Conservation (phyloP, 108 stramenopile species). For the Cylindrotheca fusiformis region DNA sequence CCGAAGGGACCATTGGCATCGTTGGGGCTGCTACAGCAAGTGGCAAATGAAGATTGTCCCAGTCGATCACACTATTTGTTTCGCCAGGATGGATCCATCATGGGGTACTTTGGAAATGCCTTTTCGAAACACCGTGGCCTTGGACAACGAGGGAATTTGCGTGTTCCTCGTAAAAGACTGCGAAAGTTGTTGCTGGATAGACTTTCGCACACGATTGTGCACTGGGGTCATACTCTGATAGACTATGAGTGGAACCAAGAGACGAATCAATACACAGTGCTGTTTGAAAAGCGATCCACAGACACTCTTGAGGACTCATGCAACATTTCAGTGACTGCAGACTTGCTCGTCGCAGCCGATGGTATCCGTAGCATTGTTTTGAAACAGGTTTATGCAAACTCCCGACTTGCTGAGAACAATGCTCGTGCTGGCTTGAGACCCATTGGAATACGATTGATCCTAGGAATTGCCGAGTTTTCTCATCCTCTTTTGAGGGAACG, state of each 20-base stretch:
- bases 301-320: neutral
- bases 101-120: slow-evolving; percentile 86
- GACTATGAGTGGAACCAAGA: slow-evolving; percentile 19
- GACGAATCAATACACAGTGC: slow-evolving; percentile 7
- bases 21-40: slow-evolving; percentile 65
- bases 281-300: slow-evolving; percentile 2
- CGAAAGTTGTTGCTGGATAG: slow-evolving; percentile 50
- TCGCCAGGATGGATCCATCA: slow-evolving; percentile 10
- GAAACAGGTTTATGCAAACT: slow-evolving; percentile 19
- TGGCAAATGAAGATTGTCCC: slow-evolving; percentile 73
- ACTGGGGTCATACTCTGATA: slow-evolving; percentile 32
- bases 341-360: slow-evolving; percentile 82
- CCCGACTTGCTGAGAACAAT: neutral
- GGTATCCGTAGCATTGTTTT: slow-evolving; percentile 75
- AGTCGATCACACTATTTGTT: slow-evolving; percentile 57
- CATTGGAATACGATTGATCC: slow-evolving; percentile 67
- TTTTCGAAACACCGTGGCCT: slow-evolving; percentile 45
- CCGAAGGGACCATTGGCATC: slow-evolving; percentile 66
- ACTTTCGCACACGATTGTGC: slow-evolving; percentile 35
- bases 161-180: slow-evolving; percentile 69
- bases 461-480: slow-evolving; percentile 62
- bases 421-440: slow-evolving; percentile 25
- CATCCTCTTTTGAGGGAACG: slow-evolving; percentile 78
- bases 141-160: slow-evolving; percentile 84
- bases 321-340: slow-evolving; percentile 27